Evolutionary conservation across 441 rosid genomes (phyloP).

Genomic region (Gossypium lobatum): DNA sequence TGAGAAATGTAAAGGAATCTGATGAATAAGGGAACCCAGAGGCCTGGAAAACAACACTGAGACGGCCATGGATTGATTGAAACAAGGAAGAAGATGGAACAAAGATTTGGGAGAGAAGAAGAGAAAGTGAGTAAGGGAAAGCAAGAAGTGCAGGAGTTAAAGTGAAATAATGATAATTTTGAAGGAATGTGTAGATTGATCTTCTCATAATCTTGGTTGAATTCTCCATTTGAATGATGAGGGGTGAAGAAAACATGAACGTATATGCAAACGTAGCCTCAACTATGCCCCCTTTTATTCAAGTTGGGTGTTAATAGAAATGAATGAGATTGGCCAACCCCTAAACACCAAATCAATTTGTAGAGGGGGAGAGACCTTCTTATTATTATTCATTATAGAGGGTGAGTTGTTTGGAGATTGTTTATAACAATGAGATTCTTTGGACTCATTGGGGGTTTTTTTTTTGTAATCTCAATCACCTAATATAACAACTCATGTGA

Average conservation of each 20-base stretch:
- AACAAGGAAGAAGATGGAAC: conserved; percentile 38
- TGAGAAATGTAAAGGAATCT: not conserved
- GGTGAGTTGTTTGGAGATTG: conserved; percentile 22
- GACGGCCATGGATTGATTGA: conserved; percentile 29
- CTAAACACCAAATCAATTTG: conserved; percentile 17
- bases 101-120: conserved; percentile 53
- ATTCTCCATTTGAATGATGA: conserved; percentile 35
- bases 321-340: conserved; percentile 45
- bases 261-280: conserved; percentile 6
- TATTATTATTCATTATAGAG: not conserved
- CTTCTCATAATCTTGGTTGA: conserved; percentile 49
- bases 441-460: conserved; percentile 7
- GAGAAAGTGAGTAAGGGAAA: conserved; percentile 50
- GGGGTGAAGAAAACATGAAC: not conserved
- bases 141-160: conserved; percentile 43
- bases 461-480: conserved; percentile 13
- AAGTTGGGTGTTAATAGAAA: conserved; percentile 18
- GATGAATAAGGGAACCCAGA: not conserved
- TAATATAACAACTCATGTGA: not conserved
- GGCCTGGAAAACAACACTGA: conserved; percentile 12
- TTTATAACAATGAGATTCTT: conserved; percentile 1
- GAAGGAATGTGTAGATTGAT: conserved; percentile 57
- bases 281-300: conserved; percentile 2
- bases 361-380: not conserved
- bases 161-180: conserved; percentile 54